Evolutionary conservation across 1,139 yeast genomes (phyloP).

Genomic region (Kurtzmaniella quercitrusa): DNA sequence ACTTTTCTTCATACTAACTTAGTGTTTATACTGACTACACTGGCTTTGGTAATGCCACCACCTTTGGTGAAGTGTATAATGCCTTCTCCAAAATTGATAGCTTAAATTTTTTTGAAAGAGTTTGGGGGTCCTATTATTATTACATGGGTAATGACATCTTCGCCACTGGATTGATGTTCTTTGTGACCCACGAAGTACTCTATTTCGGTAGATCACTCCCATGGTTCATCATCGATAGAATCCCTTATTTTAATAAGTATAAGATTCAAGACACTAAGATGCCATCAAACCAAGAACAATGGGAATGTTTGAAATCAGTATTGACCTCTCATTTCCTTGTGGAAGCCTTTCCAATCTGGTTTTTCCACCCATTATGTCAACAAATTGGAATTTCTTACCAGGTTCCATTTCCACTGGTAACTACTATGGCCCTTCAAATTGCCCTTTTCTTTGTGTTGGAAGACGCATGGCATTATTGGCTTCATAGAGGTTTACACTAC

Average conservation of each 20-base stretch:
- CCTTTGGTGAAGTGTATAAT: slow-evolving; percentile 30
- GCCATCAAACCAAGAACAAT: slow-evolving; percentile 40
- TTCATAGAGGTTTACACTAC: slow-evolving; percentile 42
- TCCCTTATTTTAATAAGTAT: slow-evolving; percentile 38
- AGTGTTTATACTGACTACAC: slow-evolving; percentile 41
- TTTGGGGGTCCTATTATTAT: slow-evolving; percentile 43
- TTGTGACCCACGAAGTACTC: slow-evolving; percentile 37
- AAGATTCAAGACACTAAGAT: slow-evolving; percentile 41
- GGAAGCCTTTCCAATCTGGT: slow-evolving; percentile 47
- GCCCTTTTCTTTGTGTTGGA: slow-evolving; percentile 39
- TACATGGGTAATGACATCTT: slow-evolving; percentile 40
- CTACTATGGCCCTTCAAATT: slow-evolving; percentile 28
- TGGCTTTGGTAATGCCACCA: slow-evolving; percentile 34
- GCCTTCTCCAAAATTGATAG: slow-evolving; percentile 29
- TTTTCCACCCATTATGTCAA: slow-evolving; percentile 43
- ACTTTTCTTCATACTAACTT: slow-evolving; percentile 3
- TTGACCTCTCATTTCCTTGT: slow-evolving; percentile 41
- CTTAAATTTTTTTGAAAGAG: slow-evolving; percentile 28
- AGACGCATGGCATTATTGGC: slow-evolving; percentile 48
- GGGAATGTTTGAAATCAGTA: slow-evolving; percentile 46
- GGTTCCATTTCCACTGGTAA: slow-evolving; percentile 38
- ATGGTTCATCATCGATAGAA: slow-evolving; percentile 42
- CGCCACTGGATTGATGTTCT: slow-evolving; percentile 44
- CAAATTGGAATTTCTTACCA: slow-evolving; percentile 32
- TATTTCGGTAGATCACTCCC: slow-evolving; percentile 46